Conservation (phyloP, 495 filamentous ascomycete genomes). For the Trichoderma parareesei region DNA sequence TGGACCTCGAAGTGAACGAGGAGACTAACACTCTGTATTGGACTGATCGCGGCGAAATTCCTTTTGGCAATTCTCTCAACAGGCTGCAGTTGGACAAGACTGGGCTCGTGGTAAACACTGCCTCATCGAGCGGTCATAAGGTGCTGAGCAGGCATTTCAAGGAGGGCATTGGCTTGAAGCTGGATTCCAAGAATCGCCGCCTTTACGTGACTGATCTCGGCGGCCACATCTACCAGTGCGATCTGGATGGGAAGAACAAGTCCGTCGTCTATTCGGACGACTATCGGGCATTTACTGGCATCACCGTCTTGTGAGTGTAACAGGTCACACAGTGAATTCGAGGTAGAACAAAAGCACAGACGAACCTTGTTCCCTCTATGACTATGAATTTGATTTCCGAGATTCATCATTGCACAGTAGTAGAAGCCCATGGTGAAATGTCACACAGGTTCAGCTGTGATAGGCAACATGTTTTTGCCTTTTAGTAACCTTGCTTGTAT, state of each 20-base stretch:
- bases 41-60: conserved; percentile 43
- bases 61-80: conserved; percentile 35
- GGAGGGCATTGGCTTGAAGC: conserved; percentile 38
- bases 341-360: no score
- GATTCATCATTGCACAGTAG: no score
- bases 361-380: no score
- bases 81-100: conserved; percentile 11
- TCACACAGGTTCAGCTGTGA: no score
- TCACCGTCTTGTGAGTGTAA: background rate
- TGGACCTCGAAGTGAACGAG: conserved; percentile 42
- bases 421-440: no score
- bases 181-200: conserved; percentile 24
- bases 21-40: conserved; percentile 31
- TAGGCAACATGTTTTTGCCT: no score
- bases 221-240: conserved; percentile 17
- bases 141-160: conserved; percentile 30
- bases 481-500: no score
- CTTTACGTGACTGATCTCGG: conserved; percentile 34
- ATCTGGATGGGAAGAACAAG: background rate
- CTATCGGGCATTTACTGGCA: background rate
- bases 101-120: background rate
- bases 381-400: no score
- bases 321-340: no score
- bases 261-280: background rate
- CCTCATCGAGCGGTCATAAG: background rate